Conservation (phyloP, 2,329 filamentous ascomycete genomes). For the Epichloe festucae region DNA sequence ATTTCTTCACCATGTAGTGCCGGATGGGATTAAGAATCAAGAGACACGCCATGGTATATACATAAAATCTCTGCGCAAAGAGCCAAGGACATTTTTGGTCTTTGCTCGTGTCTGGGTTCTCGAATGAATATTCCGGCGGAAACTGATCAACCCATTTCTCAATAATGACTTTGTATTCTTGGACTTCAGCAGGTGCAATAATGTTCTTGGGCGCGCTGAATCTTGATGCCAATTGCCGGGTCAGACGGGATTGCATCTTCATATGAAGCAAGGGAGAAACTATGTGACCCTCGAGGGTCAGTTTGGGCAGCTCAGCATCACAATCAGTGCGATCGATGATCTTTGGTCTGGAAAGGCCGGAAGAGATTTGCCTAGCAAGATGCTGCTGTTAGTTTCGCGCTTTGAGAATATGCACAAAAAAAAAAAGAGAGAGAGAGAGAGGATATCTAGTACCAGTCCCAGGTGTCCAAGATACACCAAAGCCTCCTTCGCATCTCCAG, state of each 20-base stretch:
- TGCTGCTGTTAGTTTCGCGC: neutral
- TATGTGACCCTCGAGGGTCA: slow-evolving; percentile 15
- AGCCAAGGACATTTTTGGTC: slow-evolving; percentile 28
- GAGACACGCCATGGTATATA: slow-evolving; percentile 31
- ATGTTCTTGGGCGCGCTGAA: slow-evolving; percentile 16
- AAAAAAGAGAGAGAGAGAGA: no score
- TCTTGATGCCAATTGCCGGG: slow-evolving; percentile 11
- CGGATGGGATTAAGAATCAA: slow-evolving; percentile 34
- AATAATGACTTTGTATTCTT: slow-evolving; percentile 17
- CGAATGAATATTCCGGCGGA: slow-evolving; percentile 26
- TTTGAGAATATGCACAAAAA: neutral
- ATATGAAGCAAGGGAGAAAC: slow-evolving; percentile 18
- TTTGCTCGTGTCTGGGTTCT: slow-evolving; percentile 25
- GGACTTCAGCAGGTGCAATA: slow-evolving; percentile 14
- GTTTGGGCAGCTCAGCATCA: slow-evolving; percentile 14
- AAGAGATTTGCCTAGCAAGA: slow-evolving; percentile 19
- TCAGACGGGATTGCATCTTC: slow-evolving; percentile 17
- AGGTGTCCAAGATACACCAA: slow-evolving; percentile 21
- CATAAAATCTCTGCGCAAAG: slow-evolving; percentile 32
- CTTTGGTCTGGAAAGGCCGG: slow-evolving; percentile 17
- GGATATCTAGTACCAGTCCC: slow-evolving; percentile 18
- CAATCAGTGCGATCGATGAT: slow-evolving; percentile 19
- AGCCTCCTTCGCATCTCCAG: slow-evolving; percentile 18
- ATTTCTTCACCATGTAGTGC: slow-evolving; percentile 27
- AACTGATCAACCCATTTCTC: slow-evolving; percentile 28